A percentile compares a stretch with the other conserved stretches of the same genome.
Evolutionary conservation across 176 grass and related monocot genomes (phyloP).

Genomic region (Rhipidocladum racemiflorum): DNA sequence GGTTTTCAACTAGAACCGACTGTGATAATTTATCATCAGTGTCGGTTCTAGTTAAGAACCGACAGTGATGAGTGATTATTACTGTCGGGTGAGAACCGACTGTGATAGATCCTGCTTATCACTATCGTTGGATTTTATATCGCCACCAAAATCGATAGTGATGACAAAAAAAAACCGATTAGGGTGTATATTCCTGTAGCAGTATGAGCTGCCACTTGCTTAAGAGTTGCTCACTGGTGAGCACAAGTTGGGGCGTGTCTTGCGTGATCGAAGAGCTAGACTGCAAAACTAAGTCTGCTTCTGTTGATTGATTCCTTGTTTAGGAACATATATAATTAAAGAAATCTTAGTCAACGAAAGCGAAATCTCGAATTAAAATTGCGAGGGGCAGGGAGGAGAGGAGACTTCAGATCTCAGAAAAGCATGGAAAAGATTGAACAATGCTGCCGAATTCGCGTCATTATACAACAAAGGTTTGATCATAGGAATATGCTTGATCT

Average conservation of each 20-base stretch:
- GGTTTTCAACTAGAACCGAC: too few relatives aligned
- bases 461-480: constrained; percentile 16
- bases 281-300: background rate
- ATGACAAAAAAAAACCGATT: too few relatives aligned
- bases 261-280: background rate
- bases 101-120: too few relatives aligned
- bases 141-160: too few relatives aligned
- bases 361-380: background rate
- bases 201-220: constrained; percentile 7
- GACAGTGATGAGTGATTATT: too few relatives aligned
- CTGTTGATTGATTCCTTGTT: background rate
- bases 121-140: too few relatives aligned
- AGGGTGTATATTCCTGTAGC: too few relatives aligned
- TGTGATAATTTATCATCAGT: too few relatives aligned
- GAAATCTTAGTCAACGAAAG: background rate
- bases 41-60: too few relatives aligned
- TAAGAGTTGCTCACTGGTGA: background rate
- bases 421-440: background rate
- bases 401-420: background rate
- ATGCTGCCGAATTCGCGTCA: background rate
- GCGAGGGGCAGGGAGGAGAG: background rate
- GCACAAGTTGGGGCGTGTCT: background rate
- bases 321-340: background rate
- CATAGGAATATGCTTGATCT: constrained; percentile 30
- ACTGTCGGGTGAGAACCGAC: too few relatives aligned